A percentile compares a stretch with the other conserved stretches of the same genome.
Conservation (phyloP, 2,329 filamentous ascomycete species). For the Xylaria sp. region DNA sequence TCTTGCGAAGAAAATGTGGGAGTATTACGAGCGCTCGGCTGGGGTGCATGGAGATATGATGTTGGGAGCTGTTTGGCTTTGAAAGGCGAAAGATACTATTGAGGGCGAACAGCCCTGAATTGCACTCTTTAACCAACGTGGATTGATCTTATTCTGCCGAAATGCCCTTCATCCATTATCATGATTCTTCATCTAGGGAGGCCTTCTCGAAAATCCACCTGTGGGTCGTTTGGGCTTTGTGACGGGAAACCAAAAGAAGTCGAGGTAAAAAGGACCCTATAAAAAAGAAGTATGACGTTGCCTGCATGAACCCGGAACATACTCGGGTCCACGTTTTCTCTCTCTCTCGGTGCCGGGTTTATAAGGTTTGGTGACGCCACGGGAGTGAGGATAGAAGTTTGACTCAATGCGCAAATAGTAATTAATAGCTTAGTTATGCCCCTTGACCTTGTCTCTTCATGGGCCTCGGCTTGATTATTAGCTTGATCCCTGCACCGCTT, state of each 20-base stretch:
- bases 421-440: constrained; percentile 5
- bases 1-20: constrained; percentile 29
- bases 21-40: constrained; percentile 36
- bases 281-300: constrained; percentile 28
- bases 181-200: constrained; percentile 23
- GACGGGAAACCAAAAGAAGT: constrained; percentile 18
- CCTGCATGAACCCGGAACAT: constrained; percentile 11
- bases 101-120: constrained; percentile 37
- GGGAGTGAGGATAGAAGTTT: constrained; percentile 7
- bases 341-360: not conserved
- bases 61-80: constrained; percentile 34
- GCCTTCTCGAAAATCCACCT: not conserved
- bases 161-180: constrained; percentile 27
- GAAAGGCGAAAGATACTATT: constrained; percentile 34
- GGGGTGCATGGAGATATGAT: constrained; percentile 36
- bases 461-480: constrained; percentile 22
- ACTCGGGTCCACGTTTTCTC: constrained; percentile 7
- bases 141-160: constrained; percentile 35
- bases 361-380: constrained; percentile 2
- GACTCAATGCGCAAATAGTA: not conserved
- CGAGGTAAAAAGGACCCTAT: not conserved
- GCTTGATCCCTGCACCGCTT: constrained; percentile 18
- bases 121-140: constrained; percentile 44
- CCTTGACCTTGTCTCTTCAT: not conserved
- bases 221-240: constrained; percentile 15